Evolutionary conservation across 2,329 filamentous ascomycete species (phyloP).

Genomic region (Cladophialophora immunda): DNA sequence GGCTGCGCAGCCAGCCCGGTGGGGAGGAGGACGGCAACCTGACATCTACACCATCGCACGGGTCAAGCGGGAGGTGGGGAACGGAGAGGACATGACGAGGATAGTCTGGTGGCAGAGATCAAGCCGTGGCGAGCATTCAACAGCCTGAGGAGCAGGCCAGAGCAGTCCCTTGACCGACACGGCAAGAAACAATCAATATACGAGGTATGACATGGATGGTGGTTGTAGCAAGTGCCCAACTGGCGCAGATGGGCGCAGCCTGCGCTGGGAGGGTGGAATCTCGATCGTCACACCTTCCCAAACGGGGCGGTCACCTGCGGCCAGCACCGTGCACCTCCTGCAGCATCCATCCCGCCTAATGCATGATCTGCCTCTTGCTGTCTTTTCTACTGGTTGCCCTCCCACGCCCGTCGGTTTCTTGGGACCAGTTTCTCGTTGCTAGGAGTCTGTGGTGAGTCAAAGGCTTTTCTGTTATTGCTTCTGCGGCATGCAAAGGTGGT

Average conservation of each 20-base stretch:
- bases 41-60: conserved; percentile 27
- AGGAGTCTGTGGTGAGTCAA: background rate
- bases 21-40: conserved; percentile 10
- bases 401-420: conserved; percentile 1
- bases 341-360: conserved; percentile 7
- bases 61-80: background rate
- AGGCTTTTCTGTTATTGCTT: background rate
- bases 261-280: background rate
- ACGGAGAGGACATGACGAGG: background rate
- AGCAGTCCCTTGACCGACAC: background rate
- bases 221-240: background rate
- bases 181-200: background rate
- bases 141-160: background rate
- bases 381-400: background rate
- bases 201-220: conserved; percentile 2
- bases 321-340: background rate
- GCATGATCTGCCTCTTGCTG: background rate
- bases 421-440: background rate
- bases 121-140: background rate
- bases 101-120: background rate
- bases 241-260: background rate
- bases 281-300: background rate
- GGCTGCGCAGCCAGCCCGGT: conserved; percentile 30
- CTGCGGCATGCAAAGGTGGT: background rate
- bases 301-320: background rate